Conservation (phyloP, 2,329 filamentous ascomycete genomes). For the Diplodia scrobiculata region DNA sequence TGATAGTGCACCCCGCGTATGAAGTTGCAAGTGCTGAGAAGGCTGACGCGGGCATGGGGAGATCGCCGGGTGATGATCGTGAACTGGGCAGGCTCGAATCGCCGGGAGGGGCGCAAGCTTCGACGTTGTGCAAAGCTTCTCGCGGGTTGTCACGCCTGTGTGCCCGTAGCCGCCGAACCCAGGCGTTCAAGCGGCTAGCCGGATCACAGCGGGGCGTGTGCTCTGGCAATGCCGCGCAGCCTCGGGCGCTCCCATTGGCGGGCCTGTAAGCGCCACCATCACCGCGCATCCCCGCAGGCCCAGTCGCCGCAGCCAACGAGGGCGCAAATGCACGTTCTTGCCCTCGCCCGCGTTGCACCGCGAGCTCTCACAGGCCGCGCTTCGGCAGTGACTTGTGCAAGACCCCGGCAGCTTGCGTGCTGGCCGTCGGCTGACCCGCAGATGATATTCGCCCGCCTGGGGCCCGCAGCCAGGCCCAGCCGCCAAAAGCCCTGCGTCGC, state of each 20-base stretch:
- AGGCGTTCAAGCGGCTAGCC: conserved; percentile 7
- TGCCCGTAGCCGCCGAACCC: conserved; percentile 20
- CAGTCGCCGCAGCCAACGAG: conserved; percentile 19
- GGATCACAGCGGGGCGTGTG: conserved; percentile 21
- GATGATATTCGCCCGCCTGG: conserved; percentile 8
- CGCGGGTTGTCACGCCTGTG: neutral
- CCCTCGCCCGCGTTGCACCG: conserved; percentile 15
- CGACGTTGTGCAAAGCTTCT: conserved; percentile 20
- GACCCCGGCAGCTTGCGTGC: conserved; percentile 15
- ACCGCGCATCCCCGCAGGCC: conserved; percentile 9
- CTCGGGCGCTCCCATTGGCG: conserved; percentile 16
- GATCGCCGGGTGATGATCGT: neutral
- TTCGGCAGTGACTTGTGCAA: conserved; percentile 21
- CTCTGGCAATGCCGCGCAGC: neutral
- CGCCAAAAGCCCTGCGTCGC: conserved; percentile 25
- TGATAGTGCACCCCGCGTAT: too few species aligned
- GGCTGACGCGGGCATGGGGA: conserved; percentile 6
- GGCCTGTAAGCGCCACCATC: conserved; percentile 19
- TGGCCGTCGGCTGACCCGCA: conserved; percentile 26
- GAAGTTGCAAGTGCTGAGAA: neutral
- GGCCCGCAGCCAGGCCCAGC: neutral
- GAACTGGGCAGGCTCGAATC: conserved; percentile 8
- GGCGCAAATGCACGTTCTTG: conserved; percentile 21
- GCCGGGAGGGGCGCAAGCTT: conserved; percentile 15
- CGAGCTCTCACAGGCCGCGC: conserved; percentile 20